Base-by-base conservation (phyloP, 164 flowering plant genomes). In the Umbilicus rupestris region DNA sequence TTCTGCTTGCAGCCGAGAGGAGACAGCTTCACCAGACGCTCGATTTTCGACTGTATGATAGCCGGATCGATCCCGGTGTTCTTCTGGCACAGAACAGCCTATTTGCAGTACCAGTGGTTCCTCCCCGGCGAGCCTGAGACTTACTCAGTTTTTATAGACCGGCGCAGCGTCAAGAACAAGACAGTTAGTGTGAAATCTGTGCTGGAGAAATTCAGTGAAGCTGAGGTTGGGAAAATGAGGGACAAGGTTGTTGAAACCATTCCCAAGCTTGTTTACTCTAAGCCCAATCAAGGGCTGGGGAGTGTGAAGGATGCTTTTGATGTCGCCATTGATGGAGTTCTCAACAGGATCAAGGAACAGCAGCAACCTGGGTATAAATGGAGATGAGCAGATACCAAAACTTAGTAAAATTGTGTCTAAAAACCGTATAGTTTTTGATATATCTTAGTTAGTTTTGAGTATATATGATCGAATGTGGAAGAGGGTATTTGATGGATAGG, bases 51-150 rank as follows among this genome's bases (percentile, higher is more conserved):
- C 66, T 94, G 99, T 78, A 91, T 94, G 99, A 26, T 94, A 20
- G 98, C 98, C 73, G 99, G 99, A 66, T 81, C 99, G 65, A 84
- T 94, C 31, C 99, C 97, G 73, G 96, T 94, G 2, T 84, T 87
- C 49, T 94, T 94, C 81, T 91, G 99, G 99, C 71, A 72, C 19
- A 73, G 99, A n/a, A 78, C 88, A 10, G 96, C 96, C 16, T 89
- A 91, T 70, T 68, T 46, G 30, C 99, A 94, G 75, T 94, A 94
- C 72, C 79, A 82, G 74, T 91, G 99, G 99, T 89, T 85, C 60
- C 70, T 91, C 20, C 96, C 97, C 45, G 77, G 35, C 3, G 87
- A 88, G 30, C 83, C 89, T 68, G 79, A 31, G 65, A 85, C 91
- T 67, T 94, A 88, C 74, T 91, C 97, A 64, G 99, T 94, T 7